Conservation (phyloP, 345 rosid species). For the Capsella bursapastoris region DNA sequence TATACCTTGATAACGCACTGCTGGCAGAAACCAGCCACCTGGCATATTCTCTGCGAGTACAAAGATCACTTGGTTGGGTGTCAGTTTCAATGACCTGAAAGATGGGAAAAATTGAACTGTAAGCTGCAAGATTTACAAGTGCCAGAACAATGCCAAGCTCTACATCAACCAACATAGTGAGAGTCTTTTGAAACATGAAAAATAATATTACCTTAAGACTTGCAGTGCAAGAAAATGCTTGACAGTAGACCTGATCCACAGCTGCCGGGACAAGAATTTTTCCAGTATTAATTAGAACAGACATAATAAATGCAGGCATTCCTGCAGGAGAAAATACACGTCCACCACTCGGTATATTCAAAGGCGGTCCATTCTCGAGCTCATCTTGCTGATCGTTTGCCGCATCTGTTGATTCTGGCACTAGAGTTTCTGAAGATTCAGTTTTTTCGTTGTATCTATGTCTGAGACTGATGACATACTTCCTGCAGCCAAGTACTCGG, state of each 20-base stretch:
- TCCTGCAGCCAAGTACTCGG: constrained; percentile 41
- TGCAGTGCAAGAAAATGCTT: constrained; percentile 88
- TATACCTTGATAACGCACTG: constrained; percentile 79
- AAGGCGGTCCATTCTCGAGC: constrained; percentile 38
- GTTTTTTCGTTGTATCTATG: constrained; percentile 43
- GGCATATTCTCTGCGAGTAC: constrained; percentile 92
- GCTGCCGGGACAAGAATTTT: constrained; percentile 78
- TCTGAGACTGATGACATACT: constrained; percentile 49
- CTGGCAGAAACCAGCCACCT: constrained; percentile 94
- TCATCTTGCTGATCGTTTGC: constrained; percentile 48
- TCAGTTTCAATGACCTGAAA: constrained; percentile 86
- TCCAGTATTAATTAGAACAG: constrained; percentile 73
- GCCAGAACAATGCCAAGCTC: constrained; percentile 17
- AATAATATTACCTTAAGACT: constrained; percentile 69
- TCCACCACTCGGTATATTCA: constrained; percentile 47
- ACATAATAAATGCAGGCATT: constrained; percentile 85
- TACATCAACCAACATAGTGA: constrained; percentile 24
- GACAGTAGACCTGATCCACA: constrained; percentile 89
- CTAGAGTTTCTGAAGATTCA: constrained; percentile 43
- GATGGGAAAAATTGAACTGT: constrained; percentile 10
- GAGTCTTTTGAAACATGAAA: background rate
- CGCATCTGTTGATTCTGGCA: constrained; percentile 47
- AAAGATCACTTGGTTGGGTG: constrained; percentile 71
- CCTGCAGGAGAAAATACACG: constrained; percentile 60
- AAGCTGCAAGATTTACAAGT: constrained; percentile 23